Conservation (phyloP, 73 alveolate species). For the Paraurostyla sp. region DNA sequence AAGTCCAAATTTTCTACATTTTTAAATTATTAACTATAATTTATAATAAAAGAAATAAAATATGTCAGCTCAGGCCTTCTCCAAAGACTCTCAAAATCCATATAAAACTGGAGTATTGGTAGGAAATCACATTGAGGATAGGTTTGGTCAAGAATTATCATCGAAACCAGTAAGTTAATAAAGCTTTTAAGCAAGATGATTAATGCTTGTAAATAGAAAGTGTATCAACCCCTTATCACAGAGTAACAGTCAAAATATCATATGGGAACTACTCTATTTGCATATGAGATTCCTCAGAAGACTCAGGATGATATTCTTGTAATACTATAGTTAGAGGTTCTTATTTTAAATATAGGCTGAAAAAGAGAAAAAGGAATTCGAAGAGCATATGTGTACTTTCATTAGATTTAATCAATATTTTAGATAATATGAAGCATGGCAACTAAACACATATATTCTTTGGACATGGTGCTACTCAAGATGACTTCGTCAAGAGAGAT, state of each 20-base stretch:
- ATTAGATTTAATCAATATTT: neutral
- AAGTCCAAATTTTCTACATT: constrained; percentile 72
- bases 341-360: constrained; percentile 41
- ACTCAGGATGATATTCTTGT: constrained; percentile 36
- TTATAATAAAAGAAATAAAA: constrained; percentile 39
- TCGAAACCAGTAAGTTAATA: constrained; percentile 34
- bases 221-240: neutral
- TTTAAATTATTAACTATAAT: neutral
- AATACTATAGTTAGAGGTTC: neutral
- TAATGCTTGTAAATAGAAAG: constrained; percentile 56
- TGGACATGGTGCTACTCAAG: constrained; percentile 85
- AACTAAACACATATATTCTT: constrained; percentile 68
- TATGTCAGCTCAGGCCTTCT: constrained; percentile 33
- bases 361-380: constrained; percentile 61
- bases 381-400: constrained; percentile 46
- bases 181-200: neutral
- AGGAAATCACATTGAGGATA: constrained; percentile 92
- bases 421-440: constrained; percentile 59
- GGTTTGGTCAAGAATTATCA: constrained; percentile 84
- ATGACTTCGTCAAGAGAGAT: constrained; percentile 77
- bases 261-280: constrained; percentile 46
- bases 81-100: constrained; percentile 73
- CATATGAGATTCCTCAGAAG: constrained; percentile 45
- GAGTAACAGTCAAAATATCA: constrained; percentile 35
- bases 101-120: constrained; percentile 90